A percentile compares a stretch with the other conserved stretches of the same genome.
Conservation (phyloP, 2,329 filamentous ascomycete genomes). For the Gaeumannomyces tritici region DNA sequence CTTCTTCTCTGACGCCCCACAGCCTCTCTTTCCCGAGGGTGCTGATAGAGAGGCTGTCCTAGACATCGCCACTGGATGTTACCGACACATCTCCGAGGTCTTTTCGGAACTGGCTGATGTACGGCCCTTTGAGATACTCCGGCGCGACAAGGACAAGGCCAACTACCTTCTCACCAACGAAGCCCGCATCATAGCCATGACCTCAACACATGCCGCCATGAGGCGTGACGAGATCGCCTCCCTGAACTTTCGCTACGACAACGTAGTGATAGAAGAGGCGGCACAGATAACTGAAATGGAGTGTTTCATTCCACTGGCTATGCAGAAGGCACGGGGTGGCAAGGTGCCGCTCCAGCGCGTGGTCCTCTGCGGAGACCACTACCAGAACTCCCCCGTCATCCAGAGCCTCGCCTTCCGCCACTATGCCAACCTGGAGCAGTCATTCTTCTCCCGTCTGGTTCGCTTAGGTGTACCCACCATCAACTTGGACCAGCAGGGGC, state of each 20-base stretch:
- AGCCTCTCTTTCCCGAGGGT: constrained; percentile 67
- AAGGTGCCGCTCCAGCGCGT: constrained; percentile 74
- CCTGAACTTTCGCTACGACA: constrained; percentile 95
- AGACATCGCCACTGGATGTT: constrained; percentile 75
- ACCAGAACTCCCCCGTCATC: constrained; percentile 92
- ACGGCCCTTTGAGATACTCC: constrained; percentile 87
- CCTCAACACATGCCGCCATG: constrained; percentile 95
- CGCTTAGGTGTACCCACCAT: constrained; percentile 88
- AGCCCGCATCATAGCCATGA: constrained; percentile 98
- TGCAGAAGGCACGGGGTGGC: constrained; percentile 71
- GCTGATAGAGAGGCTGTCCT: constrained; percentile 57
- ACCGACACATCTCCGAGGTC: constrained; percentile 79
- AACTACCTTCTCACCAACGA: constrained; percentile 94
- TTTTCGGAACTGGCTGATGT: constrained; percentile 91
- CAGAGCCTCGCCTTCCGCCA: constrained; percentile 91
- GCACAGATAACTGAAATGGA: constrained; percentile 97
- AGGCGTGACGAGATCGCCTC: constrained; percentile 79
- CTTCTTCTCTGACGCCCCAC: constrained; percentile 82
- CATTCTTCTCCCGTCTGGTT: constrained; percentile 82
- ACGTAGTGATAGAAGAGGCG: constrained; percentile 96
- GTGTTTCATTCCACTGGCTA: constrained; percentile 87
- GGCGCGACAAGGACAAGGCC: constrained; percentile 80
- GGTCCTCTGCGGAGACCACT: constrained; percentile 88
- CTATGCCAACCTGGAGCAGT: constrained; percentile 94
- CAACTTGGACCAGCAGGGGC: constrained; percentile 85